A percentile compares a stretch with the other conserved stretches of the same genome.
phyloP scores from a whole-genome alignment of 2,329 filamentous ascomycete species.

The Elsinoe necatrix region DNA sequence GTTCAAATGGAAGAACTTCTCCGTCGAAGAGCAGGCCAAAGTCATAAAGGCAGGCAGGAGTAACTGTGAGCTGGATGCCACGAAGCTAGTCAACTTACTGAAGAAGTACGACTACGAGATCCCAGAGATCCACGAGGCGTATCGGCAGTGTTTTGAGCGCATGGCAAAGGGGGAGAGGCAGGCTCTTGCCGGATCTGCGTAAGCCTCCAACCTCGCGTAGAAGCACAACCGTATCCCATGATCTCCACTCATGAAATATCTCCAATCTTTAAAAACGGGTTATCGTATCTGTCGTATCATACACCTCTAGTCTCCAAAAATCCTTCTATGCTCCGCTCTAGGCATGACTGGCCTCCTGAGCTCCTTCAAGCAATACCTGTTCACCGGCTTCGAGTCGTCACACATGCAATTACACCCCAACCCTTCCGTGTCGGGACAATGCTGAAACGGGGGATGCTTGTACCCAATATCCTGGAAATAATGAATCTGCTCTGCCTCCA shows the following conservation, averaged over 20 bases:
- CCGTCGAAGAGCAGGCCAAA: constrained; percentile 56
- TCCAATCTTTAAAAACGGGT: neutral
- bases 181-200: neutral
- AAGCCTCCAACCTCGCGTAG: neutral
- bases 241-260: neutral
- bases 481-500: constrained; percentile 44
- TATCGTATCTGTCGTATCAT: neutral
- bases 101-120: constrained; percentile 51
- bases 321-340: neutral
- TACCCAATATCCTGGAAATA: constrained; percentile 40
- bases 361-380: constrained; percentile 4
- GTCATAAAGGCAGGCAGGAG: constrained; percentile 59
- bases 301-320: neutral
- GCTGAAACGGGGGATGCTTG: constrained; percentile 15
- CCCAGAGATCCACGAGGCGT: constrained; percentile 55
- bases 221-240: neutral
- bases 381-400: neutral
- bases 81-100: constrained; percentile 53
- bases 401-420: constrained; percentile 12
- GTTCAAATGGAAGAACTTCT: constrained; percentile 59
- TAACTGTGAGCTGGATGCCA: constrained; percentile 56
- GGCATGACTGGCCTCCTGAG: constrained; percentile 4
- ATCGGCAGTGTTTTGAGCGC: constrained; percentile 53
- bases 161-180: constrained; percentile 38
- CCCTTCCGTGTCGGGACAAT: constrained; percentile 7